Conservation (phyloP, 2,329 filamentous ascomycete genomes). For the Colletotrichum ledebouriae region DNA sequence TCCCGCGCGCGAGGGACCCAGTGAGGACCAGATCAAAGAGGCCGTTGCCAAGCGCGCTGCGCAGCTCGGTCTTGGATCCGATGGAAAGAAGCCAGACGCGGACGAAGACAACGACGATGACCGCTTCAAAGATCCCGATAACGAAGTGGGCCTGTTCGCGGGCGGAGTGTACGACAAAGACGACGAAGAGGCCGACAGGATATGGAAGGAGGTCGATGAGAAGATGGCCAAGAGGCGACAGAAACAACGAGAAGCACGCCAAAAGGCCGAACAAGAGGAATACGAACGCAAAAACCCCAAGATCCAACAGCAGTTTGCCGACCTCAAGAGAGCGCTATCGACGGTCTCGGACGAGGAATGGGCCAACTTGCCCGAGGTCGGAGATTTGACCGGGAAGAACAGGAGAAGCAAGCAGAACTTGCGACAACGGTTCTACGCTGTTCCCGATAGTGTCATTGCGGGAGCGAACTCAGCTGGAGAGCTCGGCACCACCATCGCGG, state of each 20-base stretch:
- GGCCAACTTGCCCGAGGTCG: constrained; percentile 94
- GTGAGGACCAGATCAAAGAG: constrained; percentile 98
- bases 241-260: constrained; percentile 93
- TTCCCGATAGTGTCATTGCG: constrained; percentile 94
- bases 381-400: constrained; percentile 96
- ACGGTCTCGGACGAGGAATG: constrained; percentile 95
- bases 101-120: constrained; percentile 81
- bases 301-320: constrained; percentile 97
- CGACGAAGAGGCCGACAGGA: constrained; percentile 96
- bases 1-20: constrained; percentile 93
- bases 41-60: constrained; percentile 94
- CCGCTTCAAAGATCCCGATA: constrained; percentile 95
- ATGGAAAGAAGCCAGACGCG: constrained; percentile 78
- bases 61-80: constrained; percentile 78
- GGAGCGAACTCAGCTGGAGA: constrained; percentile 85
- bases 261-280: constrained; percentile 90
- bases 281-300: constrained; percentile 98
- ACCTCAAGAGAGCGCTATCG: constrained; percentile 90
- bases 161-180: constrained; percentile 97
- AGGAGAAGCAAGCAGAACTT: constrained; percentile 85
- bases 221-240: constrained; percentile 94
- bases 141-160: constrained; percentile 95
- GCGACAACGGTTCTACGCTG: constrained; percentile 91
- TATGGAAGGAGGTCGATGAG: constrained; percentile 96
- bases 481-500: constrained; percentile 88